Conservation (phyloP, 495 filamentous ascomycete species). For the Penicillium pulvis region DNA sequence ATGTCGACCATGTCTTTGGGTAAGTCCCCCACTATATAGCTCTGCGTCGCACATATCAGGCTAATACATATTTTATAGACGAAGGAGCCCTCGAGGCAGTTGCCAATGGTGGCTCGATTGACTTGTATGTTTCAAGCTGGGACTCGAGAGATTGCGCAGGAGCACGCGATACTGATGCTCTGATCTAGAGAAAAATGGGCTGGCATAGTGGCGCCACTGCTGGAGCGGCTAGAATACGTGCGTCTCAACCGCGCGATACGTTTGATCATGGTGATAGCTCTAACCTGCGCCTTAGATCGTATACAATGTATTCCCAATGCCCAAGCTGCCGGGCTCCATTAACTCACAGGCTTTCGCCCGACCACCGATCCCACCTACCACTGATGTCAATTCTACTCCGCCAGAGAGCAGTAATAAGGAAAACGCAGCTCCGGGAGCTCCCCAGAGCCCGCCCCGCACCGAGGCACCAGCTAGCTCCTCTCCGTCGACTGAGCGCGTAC, state of each 20-base stretch:
- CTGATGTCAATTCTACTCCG: constrained; percentile 33
- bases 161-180: constrained; percentile 30
- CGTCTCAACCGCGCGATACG: constrained; percentile 11
- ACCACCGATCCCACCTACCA: constrained; percentile 36
- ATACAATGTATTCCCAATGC: constrained; percentile 55
- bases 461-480: constrained; percentile 32
- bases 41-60: not conserved
- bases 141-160: not conserved
- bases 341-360: constrained; percentile 24
- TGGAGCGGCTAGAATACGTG: constrained; percentile 58
- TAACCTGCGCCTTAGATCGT: constrained; percentile 45
- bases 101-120: constrained; percentile 67
- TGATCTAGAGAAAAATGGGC: constrained; percentile 56
- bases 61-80: constrained; percentile 35
- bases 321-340: constrained; percentile 37
- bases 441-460: constrained; percentile 33
- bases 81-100: constrained; percentile 64
- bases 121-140: constrained; percentile 56
- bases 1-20: constrained; percentile 42
- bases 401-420: constrained; percentile 53
- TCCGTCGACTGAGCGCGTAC: constrained; percentile 45
- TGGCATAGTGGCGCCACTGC: constrained; percentile 49
- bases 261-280: constrained; percentile 5
- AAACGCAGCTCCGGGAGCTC: constrained; percentile 47
- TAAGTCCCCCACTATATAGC: constrained; percentile 20